Base-by-base conservation (phyloP, 176 grass and related monocot genomes). In the Musa itinerans region DNA sequence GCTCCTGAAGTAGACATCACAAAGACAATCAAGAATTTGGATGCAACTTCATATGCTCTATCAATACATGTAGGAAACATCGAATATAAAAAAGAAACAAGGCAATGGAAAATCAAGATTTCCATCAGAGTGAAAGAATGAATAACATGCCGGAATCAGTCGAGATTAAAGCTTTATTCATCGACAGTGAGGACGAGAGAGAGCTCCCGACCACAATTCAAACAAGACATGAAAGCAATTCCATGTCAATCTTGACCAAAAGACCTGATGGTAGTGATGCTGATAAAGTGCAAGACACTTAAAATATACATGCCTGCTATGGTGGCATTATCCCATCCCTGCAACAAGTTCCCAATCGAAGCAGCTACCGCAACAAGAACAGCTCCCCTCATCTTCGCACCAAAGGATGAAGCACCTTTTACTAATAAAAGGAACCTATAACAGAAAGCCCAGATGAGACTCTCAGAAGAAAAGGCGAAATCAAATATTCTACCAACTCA, bases 1-100 rank as follows among this genome's bases (percentile, higher is more conserved):
- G 92, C 87, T 76, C 87, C 89, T 96, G 85, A 20, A 71, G 17
- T 72, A 74, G 29, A 85, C 8, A 86, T 3, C 17, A 74, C 8
- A 50, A 74, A 10, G 4, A 25, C 25, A 54, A 74, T 54, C 48
- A 49, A 51, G 48, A 70, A 70, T 8, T 51, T 16, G 25, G 8
- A 1, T 11, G 10, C 19, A 69, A n/a, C 17, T 50, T 20, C 48
- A 70, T 50, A 52, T 70, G 68, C 19, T 70, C 20, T 20, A 10
- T 50, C 9, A 2, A 70, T 34, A 51, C 3, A 5, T 10, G 11
- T 5, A 70, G 51, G 17, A 50, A 20, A 17, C 16, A 19, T 14
- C 10, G 23, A 65, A 43, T 43, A 43, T 43, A 43, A 43, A 43
- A 27, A 5, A 43, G 34, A 43, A 43, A 43, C 34, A 43, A 43